These are phyloP conservation scores for Hymenoscyphus infarciens DNA, from an alignment of 2,329 filamentous ascomycete genomes.

Conservation along the genomic window DNA sequence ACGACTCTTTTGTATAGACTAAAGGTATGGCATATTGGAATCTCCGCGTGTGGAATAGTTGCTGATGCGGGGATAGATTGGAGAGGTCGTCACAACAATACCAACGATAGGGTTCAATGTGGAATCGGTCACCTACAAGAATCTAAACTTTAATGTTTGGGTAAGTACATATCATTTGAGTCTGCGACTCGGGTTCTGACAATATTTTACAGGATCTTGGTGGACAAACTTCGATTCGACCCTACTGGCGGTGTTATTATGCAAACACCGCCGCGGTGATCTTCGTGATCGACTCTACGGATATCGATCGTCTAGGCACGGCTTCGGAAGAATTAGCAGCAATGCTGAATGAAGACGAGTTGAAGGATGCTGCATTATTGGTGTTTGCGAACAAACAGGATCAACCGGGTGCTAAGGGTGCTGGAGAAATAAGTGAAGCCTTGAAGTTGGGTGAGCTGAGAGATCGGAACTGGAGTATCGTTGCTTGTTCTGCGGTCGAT, in stretches of 20 bases:
- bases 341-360: constrained; percentile 96
- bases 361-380: constrained; percentile 85
- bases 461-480: constrained; percentile 98
- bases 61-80: constrained; percentile 60
- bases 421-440: constrained; percentile 93
- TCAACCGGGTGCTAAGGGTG: constrained; percentile 92
- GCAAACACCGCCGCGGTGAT: constrained; percentile 97
- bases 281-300: constrained; percentile 97
- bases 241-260: constrained; percentile 99
- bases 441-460: constrained; percentile 84
- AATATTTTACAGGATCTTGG: constrained; percentile 65
- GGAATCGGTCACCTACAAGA: constrained; percentile 97
- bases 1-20: constrained; percentile 94
- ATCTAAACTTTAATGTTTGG: constrained; percentile 99
- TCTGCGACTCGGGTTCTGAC: not conserved
- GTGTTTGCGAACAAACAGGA: constrained; percentile 99
- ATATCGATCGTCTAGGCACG: constrained; percentile 91
- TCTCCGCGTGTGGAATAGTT: not conserved
- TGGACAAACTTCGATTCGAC: constrained; percentile 96
- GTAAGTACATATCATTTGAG: constrained; percentile 46
- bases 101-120: constrained; percentile 99
- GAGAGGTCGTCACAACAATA: constrained; percentile 98
- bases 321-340: constrained; percentile 88
- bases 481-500: constrained; percentile 94
- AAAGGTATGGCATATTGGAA: constrained; percentile 59